These are phyloP conservation scores for Macrolepiota fuliginosa DNA, from an alignment of 768 basidiomycete genomes.

Conservation along the genomic window DNA sequence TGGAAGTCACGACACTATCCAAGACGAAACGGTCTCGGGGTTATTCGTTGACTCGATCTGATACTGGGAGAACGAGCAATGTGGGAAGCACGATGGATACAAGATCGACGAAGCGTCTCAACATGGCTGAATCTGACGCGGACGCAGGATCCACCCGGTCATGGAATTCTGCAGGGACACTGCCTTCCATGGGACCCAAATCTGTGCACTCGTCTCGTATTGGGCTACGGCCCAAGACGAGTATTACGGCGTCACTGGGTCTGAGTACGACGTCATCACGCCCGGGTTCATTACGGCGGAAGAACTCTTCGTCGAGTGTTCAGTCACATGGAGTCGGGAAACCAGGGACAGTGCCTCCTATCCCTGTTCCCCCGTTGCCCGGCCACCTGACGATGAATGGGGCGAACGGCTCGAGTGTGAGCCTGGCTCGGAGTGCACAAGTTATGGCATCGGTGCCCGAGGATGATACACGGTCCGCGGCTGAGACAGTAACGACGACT, in stretches of 20 bases:
- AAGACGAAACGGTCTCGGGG: constrained; percentile 35
- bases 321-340: constrained; percentile 40
- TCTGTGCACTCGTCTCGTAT: constrained; percentile 41
- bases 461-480: constrained; percentile 31
- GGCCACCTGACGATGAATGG: constrained; percentile 27
- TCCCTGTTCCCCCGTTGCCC: constrained; percentile 34
- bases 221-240: constrained; percentile 31
- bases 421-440: constrained; percentile 52
- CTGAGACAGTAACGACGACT: constrained; percentile 22
- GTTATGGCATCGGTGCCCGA: constrained; percentile 52
- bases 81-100: constrained; percentile 10
- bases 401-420: constrained; percentile 40
- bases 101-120: constrained; percentile 31
- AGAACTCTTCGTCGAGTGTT: constrained; percentile 62
- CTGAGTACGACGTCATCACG: constrained; percentile 25
- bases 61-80: constrained; percentile 12
- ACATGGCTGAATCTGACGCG: constrained; percentile 44
- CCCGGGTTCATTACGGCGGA: constrained; percentile 45
- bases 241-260: constrained; percentile 24
- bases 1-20: constrained; percentile 69
- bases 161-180: constrained; percentile 47
- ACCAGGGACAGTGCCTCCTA: constrained; percentile 21
- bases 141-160: constrained; percentile 53
- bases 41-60: constrained; percentile 20
- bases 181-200: constrained; percentile 41